Conservation (phyloP, 306 rosid genomes). For the Hylodesmum podocarpum region DNA sequence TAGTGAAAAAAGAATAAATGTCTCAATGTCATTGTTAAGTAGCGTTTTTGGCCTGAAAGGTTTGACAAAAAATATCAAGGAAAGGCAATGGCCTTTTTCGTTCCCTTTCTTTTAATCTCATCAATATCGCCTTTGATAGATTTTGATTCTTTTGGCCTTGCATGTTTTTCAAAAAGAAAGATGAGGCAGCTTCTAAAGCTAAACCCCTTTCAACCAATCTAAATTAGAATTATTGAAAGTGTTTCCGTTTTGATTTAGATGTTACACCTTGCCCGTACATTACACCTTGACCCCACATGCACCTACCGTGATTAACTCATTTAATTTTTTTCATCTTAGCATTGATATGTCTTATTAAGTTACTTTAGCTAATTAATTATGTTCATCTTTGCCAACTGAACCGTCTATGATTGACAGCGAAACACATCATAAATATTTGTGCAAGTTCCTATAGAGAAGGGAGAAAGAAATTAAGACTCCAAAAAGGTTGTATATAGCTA, state of each 20-base stretch:
- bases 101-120: slow-evolving; percentile 43
- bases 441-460: background rate
- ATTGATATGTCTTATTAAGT: background rate
- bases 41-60: slow-evolving; percentile 12
- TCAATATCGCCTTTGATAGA: slow-evolving; percentile 30
- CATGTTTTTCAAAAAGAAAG: slow-evolving; percentile 42
- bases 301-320: slow-evolving; percentile 57
- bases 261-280: slow-evolving; percentile 53
- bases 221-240: slow-evolving; percentile 36
- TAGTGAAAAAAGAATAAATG: slow-evolving; percentile 50
- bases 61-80: slow-evolving; percentile 27
- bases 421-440: background rate
- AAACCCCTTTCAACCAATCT: slow-evolving; percentile 35
- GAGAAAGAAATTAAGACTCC: background rate
- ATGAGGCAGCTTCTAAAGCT: slow-evolving; percentile 38
- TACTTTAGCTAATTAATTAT: slow-evolving; percentile 18
- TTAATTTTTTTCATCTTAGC: slow-evolving; percentile 11
- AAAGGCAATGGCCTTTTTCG: slow-evolving; percentile 36
- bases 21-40: slow-evolving; percentile 33
- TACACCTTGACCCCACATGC: slow-evolving; percentile 51
- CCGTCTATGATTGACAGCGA: slow-evolving; percentile 21
- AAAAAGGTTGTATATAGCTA: slow-evolving; percentile 29
- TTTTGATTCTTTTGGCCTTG: slow-evolving; percentile 45
- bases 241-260: slow-evolving; percentile 54
- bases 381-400: slow-evolving; percentile 9